A percentile compares a stretch with the other conserved stretches of the same genome.
phyloP scores from a whole-genome alignment of 2,329 filamentous ascomycete species.

The Pseudocercospora vitis region DNA sequence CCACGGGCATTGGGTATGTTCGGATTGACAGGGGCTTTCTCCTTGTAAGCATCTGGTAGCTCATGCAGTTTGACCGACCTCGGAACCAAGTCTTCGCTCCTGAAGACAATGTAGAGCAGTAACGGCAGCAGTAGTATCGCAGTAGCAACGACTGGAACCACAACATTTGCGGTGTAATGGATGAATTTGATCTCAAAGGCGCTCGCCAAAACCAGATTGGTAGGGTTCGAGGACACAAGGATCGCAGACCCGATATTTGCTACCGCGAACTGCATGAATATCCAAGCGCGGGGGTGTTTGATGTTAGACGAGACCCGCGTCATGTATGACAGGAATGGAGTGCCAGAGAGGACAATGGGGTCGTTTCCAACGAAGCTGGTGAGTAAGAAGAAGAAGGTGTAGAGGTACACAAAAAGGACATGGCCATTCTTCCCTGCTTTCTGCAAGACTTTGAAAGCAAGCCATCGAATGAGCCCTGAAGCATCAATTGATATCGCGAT shows the following conservation, averaged over 20 bases:
- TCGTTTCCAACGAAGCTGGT: conserved; percentile 73
- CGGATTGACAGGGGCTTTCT: conserved; percentile 64
- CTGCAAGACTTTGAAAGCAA: conserved; percentile 69
- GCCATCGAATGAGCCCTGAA: conserved; percentile 68
- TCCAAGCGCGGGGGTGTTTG: conserved; percentile 69
- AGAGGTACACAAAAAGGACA: conserved; percentile 69
- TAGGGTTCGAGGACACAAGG: conserved; percentile 75
- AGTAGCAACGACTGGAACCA: conserved; percentile 69
- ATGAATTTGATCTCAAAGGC: conserved; percentile 72
- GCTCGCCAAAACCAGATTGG: conserved; percentile 71
- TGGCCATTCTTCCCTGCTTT: conserved; percentile 68
- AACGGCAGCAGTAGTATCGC: conserved; percentile 68
- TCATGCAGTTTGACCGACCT: conserved; percentile 67
- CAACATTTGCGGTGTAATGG: conserved; percentile 74
- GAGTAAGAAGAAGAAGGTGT: conserved; percentile 68
- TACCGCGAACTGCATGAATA: conserved; percentile 68
- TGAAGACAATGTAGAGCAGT: conserved; percentile 68
- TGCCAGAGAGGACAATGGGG: conserved; percentile 72
- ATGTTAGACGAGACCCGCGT: conserved; percentile 74
- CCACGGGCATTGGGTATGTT: conserved; percentile 67
- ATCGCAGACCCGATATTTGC: conserved; percentile 75
- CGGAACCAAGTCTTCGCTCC: conserved; percentile 63
- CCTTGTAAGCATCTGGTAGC: conserved; percentile 58
- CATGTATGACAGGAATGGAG: conserved; percentile 74
- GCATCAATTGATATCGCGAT: conserved; percentile 77